These are phyloP conservation scores for Pilaira anomala DNA, from an alignment of 192 early-diverging fungal species.

Conservation along the genomic window DNA sequence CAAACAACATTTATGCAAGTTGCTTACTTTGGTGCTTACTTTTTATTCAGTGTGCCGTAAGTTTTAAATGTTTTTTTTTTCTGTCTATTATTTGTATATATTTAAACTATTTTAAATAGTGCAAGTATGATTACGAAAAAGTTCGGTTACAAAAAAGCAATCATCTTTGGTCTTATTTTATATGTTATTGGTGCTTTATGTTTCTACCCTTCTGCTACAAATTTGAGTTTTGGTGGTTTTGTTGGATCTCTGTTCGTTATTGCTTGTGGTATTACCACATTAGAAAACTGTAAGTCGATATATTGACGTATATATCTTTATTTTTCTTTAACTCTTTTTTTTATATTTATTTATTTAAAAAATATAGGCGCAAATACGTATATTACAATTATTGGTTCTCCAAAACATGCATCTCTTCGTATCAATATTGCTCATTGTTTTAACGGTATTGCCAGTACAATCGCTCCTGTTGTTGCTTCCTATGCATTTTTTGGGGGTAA, in stretches of 20 bases:
- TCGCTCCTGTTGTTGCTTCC: conserved; percentile 33
- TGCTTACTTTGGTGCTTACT: conserved; percentile 40
- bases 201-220: conserved; percentile 30
- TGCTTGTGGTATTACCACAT: conserved; percentile 33
- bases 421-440: conserved; percentile 31
- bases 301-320: not conserved
- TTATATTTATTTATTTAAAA: conserved; percentile 4
- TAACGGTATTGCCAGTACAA: conserved; percentile 28
- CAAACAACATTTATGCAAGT: conserved; percentile 37
- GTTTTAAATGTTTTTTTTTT: not conserved
- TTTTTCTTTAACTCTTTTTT: no score
- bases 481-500: conserved; percentile 31
- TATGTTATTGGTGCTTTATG: conserved; percentile 35
- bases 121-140: conserved; percentile 22
- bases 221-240: conserved; percentile 28
- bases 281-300: conserved; percentile 29
- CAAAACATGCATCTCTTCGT: conserved; percentile 23
- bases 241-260: conserved; percentile 35
- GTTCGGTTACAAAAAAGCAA: conserved; percentile 32
- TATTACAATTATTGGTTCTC: conserved; percentile 24
- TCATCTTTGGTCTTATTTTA: conserved; percentile 28
- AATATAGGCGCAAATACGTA: conserved; percentile 32
- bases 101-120: conserved; percentile 8
- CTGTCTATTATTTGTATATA: not conserved
- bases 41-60: conserved; percentile 34